Evolutionary conservation across 768 basidiomycete species (phyloP).

Genomic region (Lactifluus echinatus): DNA sequence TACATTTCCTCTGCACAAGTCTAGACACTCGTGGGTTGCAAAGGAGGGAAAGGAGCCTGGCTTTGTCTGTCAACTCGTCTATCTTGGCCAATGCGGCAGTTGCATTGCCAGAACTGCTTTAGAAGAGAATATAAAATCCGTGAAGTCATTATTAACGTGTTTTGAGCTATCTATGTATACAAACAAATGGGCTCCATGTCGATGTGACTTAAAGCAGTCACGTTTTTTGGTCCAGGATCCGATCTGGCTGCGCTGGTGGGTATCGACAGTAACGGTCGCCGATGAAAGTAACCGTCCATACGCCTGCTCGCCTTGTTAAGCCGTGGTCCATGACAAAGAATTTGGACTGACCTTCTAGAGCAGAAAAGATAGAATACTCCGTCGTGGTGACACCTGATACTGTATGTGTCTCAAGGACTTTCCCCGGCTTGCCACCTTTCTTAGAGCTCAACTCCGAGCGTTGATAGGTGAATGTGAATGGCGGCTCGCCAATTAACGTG

Average conservation of each 20-base stretch:
- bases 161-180: conserved; percentile 17
- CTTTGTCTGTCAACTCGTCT: background rate
- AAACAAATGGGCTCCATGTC: background rate
- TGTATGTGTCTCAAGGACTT: conserved; percentile 87
- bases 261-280: conserved; percentile 87
- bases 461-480: conserved; percentile 95
- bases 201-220: conserved; percentile 17
- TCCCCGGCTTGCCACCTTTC: conserved; percentile 62
- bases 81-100: background rate
- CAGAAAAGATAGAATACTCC: conserved; percentile 87
- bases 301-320: conserved; percentile 39
- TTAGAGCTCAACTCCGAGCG: conserved; percentile 61
- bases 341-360: conserved; percentile 65
- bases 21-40: conserved; percentile 25
- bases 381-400: conserved; percentile 67
- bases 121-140: conserved; percentile 6
- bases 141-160: conserved; percentile 10
- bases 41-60: background rate
- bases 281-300: conserved; percentile 89
- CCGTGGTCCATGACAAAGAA: background rate
- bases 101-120: background rate
- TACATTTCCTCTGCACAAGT: conserved; percentile 87
- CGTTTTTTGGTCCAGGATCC: conserved; percentile 30
- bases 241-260: conserved; percentile 59
- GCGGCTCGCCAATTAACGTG: conserved; percentile 82